Evolutionary conservation across 1,284 basidiomycete genomes (phyloP).

Genomic region (Ustilago cynodontis): DNA sequence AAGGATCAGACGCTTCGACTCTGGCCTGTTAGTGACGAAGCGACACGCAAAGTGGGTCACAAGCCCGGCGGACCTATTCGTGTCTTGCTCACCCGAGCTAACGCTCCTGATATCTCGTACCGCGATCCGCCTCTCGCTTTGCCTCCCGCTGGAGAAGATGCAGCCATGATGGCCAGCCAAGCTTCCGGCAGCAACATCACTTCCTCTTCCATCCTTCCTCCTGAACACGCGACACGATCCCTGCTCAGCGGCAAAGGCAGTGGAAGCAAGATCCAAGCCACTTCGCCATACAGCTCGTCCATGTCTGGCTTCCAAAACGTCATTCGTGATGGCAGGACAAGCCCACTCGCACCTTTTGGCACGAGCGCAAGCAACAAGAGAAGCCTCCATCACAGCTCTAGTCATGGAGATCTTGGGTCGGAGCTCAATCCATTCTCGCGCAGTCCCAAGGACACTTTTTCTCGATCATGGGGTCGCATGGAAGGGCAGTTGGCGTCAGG

Average conservation of each 20-base stretch:
- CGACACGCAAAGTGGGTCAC: slow-evolving; percentile 73
- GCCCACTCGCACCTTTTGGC: slow-evolving; percentile 32
- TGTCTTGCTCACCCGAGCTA: slow-evolving; percentile 72
- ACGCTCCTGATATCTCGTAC: slow-evolving; percentile 62
- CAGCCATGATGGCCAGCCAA: slow-evolving; percentile 27
- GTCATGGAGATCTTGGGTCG: slow-evolving; percentile 39
- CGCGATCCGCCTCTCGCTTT: slow-evolving; percentile 46
- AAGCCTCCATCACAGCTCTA: slow-evolving; percentile 44
- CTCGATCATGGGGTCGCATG: slow-evolving; percentile 29
- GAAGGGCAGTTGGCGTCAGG: slow-evolving; percentile 13
- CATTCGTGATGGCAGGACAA: slow-evolving; percentile 38
- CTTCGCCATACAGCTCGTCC: slow-evolving; percentile 51
- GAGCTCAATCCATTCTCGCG: slow-evolving; percentile 33
- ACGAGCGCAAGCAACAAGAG: slow-evolving; percentile 30
- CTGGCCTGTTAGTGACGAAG: slow-evolving; percentile 84
- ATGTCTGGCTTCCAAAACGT: slow-evolving; percentile 45
- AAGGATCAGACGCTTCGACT: slow-evolving; percentile 92
- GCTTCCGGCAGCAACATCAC: slow-evolving; percentile 48
- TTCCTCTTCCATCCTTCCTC: slow-evolving; percentile 49
- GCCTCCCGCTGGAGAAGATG: slow-evolving; percentile 19
- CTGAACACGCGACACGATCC: slow-evolving; percentile 44
- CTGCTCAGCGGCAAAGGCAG: slow-evolving; percentile 55
- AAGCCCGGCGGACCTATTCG: slow-evolving; percentile 73
- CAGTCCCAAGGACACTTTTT: slow-evolving; percentile 22
- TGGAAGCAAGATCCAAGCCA: slow-evolving; percentile 40